phyloP scores from a whole-genome alignment of 192 early-diverging fungal genomes.

The Pecoramyces ruminantium region DNA sequence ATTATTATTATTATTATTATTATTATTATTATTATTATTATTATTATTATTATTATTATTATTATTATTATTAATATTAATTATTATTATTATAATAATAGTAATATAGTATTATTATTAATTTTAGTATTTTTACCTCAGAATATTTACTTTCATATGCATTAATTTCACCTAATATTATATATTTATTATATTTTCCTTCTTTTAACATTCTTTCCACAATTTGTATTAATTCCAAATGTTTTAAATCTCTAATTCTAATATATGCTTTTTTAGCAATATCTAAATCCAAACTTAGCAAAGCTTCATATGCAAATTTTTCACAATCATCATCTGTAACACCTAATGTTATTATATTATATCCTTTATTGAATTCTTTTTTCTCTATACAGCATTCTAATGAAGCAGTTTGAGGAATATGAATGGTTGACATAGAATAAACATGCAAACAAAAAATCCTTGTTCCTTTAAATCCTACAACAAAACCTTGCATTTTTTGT shows the following conservation, averaged over 20 bases:
- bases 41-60: too few species aligned
- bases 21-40: too few species aligned
- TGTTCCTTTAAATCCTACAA: slow-evolving; percentile 36
- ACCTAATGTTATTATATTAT: slow-evolving; percentile 28
- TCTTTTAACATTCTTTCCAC: slow-evolving; percentile 18
- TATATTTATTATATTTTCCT: slow-evolving; percentile 14
- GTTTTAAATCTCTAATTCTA: slow-evolving; percentile 22
- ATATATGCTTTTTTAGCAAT: slow-evolving; percentile 25
- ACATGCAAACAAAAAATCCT: slow-evolving; percentile 28
- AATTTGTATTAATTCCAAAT: slow-evolving; percentile 16
- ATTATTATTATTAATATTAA: too few species aligned
- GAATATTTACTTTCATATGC: slow-evolving; percentile 23
- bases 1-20: too few species aligned
- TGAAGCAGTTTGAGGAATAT: slow-evolving; percentile 26
- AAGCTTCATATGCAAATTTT: slow-evolving; percentile 21
- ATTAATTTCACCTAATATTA: slow-evolving; percentile 20
- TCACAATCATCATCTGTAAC: slow-evolving; percentile 36
- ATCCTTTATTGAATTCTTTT: slow-evolving; percentile 21
- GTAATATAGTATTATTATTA: too few species aligned
- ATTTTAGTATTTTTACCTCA: slow-evolving; percentile 16
- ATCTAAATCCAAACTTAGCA: slow-evolving; percentile 23
- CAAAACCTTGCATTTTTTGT: slow-evolving; percentile 34
- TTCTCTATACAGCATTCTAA: slow-evolving; percentile 28
- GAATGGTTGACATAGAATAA: slow-evolving; percentile 25
- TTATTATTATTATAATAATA: too few species aligned